These are phyloP conservation scores for Dactylellina sp. DNA, from an alignment of 2,329 filamentous ascomycete species.

Conservation along the genomic window DNA sequence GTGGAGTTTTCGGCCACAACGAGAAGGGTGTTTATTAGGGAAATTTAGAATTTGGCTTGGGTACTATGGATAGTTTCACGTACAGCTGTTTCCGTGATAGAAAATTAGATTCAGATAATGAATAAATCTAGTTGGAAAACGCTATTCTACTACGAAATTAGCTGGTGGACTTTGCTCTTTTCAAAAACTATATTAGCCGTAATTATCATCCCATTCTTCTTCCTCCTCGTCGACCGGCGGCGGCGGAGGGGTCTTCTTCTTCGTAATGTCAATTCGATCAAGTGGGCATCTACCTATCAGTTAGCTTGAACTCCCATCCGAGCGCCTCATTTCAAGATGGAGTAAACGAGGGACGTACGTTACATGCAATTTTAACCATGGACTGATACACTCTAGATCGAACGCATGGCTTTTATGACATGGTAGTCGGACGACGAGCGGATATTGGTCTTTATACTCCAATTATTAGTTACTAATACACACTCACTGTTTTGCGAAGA, in stretches of 20 bases:
- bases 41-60: too few relatives aligned
- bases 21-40: background rate
- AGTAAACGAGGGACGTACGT: constrained; percentile 45
- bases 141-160: background rate
- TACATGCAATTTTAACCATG: constrained; percentile 59
- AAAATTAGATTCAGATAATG: background rate
- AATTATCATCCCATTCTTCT: constrained; percentile 59
- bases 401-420: constrained; percentile 59
- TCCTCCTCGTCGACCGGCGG: constrained; percentile 55
- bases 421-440: constrained; percentile 58
- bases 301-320: background rate
- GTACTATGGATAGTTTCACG: too few relatives aligned
- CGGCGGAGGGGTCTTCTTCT: constrained; percentile 57
- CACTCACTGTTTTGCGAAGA: too few relatives aligned
- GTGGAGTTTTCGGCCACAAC: constrained; percentile 18
- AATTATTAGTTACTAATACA: background rate
- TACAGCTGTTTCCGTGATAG: too few relatives aligned
- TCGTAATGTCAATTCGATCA: constrained; percentile 58
- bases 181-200: constrained; percentile 60
- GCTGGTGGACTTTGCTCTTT: background rate
- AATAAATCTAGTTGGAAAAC: background rate
- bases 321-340: background rate
- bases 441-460: constrained; percentile 54
- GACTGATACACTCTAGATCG: constrained; percentile 59
- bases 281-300: constrained; percentile 57